Evolutionary conservation across 495 filamentous ascomycete species (phyloP), one percentile per base, ranked within the genome.

Genomic region (Amphirosellinia nigrospora): DNA sequence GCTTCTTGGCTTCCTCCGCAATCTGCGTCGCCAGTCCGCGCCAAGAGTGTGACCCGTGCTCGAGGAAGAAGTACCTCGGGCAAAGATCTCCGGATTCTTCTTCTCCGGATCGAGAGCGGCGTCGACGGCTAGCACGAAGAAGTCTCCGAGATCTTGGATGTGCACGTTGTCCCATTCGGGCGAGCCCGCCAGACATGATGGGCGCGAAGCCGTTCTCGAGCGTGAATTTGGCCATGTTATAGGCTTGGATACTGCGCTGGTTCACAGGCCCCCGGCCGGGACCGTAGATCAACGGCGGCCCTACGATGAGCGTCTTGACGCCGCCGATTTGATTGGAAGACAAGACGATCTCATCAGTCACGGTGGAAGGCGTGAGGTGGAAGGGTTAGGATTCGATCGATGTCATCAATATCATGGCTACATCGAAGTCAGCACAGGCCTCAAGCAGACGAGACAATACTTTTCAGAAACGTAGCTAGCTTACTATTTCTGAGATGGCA

Each of bases 281-380:
- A 8, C 92, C 93, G 75, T 94, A 95, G 76, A 96, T 96, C 6
- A 86, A 88, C 1, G 93, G 92, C 7, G 93, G 92, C 69, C 88
- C 92, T 28, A 96, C 85, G 75, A 96, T 88, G 1, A 93, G 91
- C 0, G 89, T 90, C 74, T 87, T 88, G 13, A 91, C 83, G 45
- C 77, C 84, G 45, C 82, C 79, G 6, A 84, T 79, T 60, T 85
- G 67, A 68, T 75, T 76, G 26, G 80, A 73, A 4, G 59, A 74
- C 1, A 82, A 72, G 9, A 82, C 80, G 53, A 84, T 75, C 79
- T 86, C 83, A 66, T 87, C 85, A 72, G 68, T 82, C 68, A 13
- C 85, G 80, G 74, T 86, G 85, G 34, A 76, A 66, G 4, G 81
- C 82, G 0, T 65, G 55, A 63, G 82, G 78, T 1, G 84, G 83